Evolutionary conservation across 495 filamentous ascomycete species (phyloP), one percentile per base, ranked within the genome.

Genomic region (Entonaema liquescens): DNA sequence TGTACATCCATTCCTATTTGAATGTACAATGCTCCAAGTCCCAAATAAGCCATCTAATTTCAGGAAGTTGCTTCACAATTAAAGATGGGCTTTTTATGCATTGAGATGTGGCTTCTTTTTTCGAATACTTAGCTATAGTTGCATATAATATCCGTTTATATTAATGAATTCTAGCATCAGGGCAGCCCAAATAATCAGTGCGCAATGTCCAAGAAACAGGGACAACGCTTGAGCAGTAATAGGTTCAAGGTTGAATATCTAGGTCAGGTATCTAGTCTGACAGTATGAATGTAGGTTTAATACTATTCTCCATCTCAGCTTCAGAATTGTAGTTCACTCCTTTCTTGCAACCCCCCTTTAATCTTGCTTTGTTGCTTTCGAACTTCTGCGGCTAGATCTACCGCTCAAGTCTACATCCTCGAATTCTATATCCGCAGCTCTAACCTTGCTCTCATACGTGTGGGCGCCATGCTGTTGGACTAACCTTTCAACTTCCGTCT

Each of bases 351-450:
- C 11, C 13, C 12, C 17, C 55, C 47, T 55, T 71, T 64, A 72
- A 42, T 70, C 62, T 65, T 72, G 61, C 42, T 63, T 63, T 35
- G 50, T 59, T 26, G 52, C 62, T 50, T 65, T 66, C 33, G 70
- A 68, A 55, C 65, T 59, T 42, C 54, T 59, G 21, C 62, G 59
- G 52, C 36, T 35, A 26, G 65, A 61, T 25, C 59, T 72, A 1
- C 54, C 60, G 29, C 56, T 35, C 19, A 69, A 54, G 25, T 70
- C 61, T 13, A 65, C 70, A 35, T 77, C 75, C 36, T 77, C 64
- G 25, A 77, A 71, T 17, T 47, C 63, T 11, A n/a, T 25, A 4
- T 66, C 42, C 5, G 65, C 61, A 38, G 65, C 38, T n/a, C 28
- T 62, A 1, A 67, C 70, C 52, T 71, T 73, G 42, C 64, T 63